Percentiles rank a stretch among this genome's conserved stretches.
These are phyloP conservation scores for Venturia aucupariae DNA, from an alignment of 2,329 filamentous ascomycete species.

Conservation along the genomic window DNA sequence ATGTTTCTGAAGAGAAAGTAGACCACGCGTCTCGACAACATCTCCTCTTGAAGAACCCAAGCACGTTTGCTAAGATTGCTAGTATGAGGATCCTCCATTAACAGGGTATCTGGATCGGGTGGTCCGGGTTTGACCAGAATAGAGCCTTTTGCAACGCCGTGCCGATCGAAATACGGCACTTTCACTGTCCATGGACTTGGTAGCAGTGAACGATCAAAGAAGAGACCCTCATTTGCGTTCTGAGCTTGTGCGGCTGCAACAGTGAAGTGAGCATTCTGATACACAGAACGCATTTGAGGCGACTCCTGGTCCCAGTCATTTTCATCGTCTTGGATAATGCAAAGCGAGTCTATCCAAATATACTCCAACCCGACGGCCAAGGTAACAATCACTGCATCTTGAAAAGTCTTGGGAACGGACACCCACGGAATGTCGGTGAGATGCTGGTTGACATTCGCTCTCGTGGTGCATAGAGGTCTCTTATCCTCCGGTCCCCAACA, in stretches of 20 bases:
- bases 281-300: slow-evolving; percentile 7
- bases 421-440: not conserved
- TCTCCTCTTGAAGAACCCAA: slow-evolving; percentile 13
- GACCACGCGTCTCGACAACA: slow-evolving; percentile 10
- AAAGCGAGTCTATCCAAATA: slow-evolving; percentile 12
- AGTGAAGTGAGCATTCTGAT: slow-evolving; percentile 9
- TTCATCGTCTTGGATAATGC: slow-evolving; percentile 13
- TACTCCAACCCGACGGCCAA: not conserved
- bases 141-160: not conserved
- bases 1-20: slow-evolving; percentile 9
- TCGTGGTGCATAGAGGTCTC: not conserved
- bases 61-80: not conserved
- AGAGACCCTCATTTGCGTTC: not conserved
- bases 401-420: not conserved
- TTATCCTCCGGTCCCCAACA: not conserved
- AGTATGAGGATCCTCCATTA: not conserved
- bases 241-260: slow-evolving; percentile 2
- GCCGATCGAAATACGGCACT: too few relatives aligned
- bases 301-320: slow-evolving; percentile 9
- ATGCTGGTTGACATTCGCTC: not conserved
- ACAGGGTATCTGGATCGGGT: not conserved
- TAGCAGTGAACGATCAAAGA: not conserved
- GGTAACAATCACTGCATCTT: not conserved
- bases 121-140: too few relatives aligned
- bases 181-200: too few relatives aligned